These are phyloP conservation scores for Triticum timopheevii DNA, from an alignment of 176 grass and related monocot genomes.

Conservation along the genomic window DNA sequence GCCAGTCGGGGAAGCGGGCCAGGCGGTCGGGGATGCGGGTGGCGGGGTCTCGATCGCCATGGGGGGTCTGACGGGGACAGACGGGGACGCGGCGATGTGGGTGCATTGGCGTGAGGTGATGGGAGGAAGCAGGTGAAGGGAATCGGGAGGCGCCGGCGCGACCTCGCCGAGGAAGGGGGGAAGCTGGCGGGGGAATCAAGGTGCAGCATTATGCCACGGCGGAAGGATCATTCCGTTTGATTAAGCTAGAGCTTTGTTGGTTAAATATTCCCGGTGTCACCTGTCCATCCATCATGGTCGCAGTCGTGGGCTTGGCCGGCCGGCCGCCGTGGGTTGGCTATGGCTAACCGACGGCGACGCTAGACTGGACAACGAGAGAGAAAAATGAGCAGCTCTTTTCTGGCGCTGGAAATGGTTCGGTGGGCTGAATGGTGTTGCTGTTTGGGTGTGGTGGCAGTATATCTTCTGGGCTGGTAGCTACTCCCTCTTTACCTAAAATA, in stretches of 20 bases:
- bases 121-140: not conserved
- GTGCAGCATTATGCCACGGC: not conserved
- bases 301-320: constrained; percentile 3
- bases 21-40: constrained; percentile 9
- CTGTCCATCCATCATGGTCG: not conserved
- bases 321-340: not conserved
- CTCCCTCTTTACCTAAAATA: too few species aligned
- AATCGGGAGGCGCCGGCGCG: not conserved
- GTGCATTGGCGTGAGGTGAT: not conserved
- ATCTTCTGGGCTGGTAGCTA: too few species aligned
- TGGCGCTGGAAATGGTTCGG: not conserved
- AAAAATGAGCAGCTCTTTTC: not conserved
- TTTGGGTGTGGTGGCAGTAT: too few species aligned
- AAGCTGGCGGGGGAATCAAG: not conserved
- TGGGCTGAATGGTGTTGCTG: too few species aligned
- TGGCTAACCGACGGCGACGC: not conserved
- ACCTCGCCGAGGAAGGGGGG: not conserved
- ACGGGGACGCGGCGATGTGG: not conserved
- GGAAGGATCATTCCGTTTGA: not conserved
- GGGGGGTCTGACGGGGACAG: not conserved
- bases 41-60: not conserved
- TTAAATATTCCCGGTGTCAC: not conserved
- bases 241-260: not conserved
- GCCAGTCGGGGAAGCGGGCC: not conserved
- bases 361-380: not conserved